Percentiles rank a stretch among this genome's conserved stretches.
Evolutionary conservation across 2,329 filamentous ascomycete genomes (phyloP).

Genomic region (Aspergillus persii): DNA sequence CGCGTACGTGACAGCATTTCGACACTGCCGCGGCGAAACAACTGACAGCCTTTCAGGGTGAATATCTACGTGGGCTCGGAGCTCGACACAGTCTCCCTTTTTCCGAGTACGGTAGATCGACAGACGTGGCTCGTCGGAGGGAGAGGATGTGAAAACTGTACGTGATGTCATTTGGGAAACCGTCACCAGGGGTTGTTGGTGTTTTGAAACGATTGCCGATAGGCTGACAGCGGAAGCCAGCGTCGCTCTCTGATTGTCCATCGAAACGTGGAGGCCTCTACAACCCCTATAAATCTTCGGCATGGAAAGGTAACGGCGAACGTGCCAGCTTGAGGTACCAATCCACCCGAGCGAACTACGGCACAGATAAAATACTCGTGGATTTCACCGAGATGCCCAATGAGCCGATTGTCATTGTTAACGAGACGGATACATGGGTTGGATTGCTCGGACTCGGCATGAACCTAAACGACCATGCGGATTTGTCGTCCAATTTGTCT

Average conservation of each 20-base stretch:
- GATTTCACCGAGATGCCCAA: background rate
- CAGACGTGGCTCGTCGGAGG: background rate
- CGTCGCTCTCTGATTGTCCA: background rate
- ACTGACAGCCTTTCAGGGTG: background rate
- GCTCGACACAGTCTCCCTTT: background rate
- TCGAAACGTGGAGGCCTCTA: background rate
- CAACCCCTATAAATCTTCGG: background rate
- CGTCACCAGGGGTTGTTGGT: background rate
- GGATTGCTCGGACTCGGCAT: background rate
- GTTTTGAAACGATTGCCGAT: background rate
- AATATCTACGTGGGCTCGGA: background rate
- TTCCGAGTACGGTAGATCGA: background rate
- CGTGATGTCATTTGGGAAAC: background rate
- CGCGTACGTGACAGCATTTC: background rate
- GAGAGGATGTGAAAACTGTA: background rate
- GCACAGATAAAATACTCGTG: background rate
- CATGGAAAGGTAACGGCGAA: background rate
- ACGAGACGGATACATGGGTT: conserved; percentile 1
- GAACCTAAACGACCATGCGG: background rate
- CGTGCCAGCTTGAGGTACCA: background rate
- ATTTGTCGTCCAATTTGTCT: background rate
- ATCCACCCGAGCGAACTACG: background rate
- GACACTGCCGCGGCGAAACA: background rate
- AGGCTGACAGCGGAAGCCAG: background rate
- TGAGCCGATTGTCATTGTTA: background rate